phyloP scores from a whole-genome alignment of 2,329 filamentous ascomycete genomes.

The Stagonosporopsis rhizophila region DNA sequence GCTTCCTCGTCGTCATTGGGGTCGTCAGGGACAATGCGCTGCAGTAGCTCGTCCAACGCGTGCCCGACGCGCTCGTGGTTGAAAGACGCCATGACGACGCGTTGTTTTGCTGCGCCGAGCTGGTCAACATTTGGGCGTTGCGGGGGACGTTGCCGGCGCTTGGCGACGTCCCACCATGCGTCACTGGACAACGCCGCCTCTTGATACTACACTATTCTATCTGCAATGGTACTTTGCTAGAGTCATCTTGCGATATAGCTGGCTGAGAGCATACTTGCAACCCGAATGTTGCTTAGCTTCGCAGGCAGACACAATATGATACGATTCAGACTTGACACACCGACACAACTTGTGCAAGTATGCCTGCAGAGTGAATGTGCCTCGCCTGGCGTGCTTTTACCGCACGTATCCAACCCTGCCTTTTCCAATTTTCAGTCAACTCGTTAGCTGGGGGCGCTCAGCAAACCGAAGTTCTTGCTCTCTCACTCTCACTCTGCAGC shows the following conservation, averaged over 20 bases:
- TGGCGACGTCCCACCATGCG: background rate
- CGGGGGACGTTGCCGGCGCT: slow-evolving; percentile 7
- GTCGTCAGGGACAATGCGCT: slow-evolving; percentile 73
- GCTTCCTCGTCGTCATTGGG: slow-evolving; percentile 71
- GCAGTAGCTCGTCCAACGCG: slow-evolving; percentile 80
- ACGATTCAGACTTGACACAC: background rate
- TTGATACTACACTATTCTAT: background rate
- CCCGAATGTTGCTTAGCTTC: background rate
- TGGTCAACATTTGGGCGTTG: slow-evolving; percentile 14
- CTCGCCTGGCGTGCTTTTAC: background rate
- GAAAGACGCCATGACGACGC: slow-evolving; percentile 44
- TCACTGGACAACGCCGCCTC: background rate
- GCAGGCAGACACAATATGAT: background rate
- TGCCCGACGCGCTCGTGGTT: slow-evolving; percentile 71
- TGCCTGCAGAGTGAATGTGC: background rate
- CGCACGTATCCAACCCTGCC: background rate
- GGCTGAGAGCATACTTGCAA: background rate
- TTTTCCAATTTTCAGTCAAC: no score
- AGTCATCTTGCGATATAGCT: no score
- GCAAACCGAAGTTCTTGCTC: no score
- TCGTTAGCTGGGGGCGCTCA: background rate
- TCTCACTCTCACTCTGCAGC: background rate
- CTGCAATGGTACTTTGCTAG: background rate
- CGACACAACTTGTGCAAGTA: background rate
- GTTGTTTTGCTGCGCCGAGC: slow-evolving; percentile 19